Evolutionary conservation across 1,284 basidiomycete genomes (phyloP).

Genomic region (Boletellus deceptivus): DNA sequence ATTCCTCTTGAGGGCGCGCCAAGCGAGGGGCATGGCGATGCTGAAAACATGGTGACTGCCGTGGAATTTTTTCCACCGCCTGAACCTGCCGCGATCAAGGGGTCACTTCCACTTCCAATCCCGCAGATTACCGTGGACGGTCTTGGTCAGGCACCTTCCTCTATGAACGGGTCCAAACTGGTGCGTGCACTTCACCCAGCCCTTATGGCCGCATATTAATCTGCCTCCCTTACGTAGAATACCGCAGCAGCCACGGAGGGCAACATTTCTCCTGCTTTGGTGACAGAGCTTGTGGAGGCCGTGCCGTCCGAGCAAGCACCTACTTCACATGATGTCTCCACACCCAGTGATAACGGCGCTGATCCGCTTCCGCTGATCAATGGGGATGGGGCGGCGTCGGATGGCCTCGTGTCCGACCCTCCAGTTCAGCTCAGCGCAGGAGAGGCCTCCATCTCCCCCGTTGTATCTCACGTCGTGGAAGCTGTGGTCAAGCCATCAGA

Average conservation of each 20-base stretch:
- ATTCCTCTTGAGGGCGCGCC: constrained; percentile 10
- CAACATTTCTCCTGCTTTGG: constrained; percentile 7
- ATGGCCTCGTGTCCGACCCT: neutral
- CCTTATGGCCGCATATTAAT: neutral
- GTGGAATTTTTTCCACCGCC: constrained; percentile 19
- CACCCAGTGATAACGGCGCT: constrained; percentile 33
- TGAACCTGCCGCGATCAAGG: constrained; percentile 14
- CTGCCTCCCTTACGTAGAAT: constrained; percentile 9
- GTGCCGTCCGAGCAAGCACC: neutral
- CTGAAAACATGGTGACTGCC: constrained; percentile 28
- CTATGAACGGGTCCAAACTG: constrained; percentile 14
- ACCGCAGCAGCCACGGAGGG: constrained; percentile 27
- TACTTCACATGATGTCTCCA: constrained; percentile 22
- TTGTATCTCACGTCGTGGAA: neutral
- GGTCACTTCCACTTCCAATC: constrained; percentile 7
- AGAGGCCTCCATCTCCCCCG: neutral
- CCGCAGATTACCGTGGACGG: constrained; percentile 36
- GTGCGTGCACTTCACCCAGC: constrained; percentile 6
- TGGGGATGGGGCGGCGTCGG: constrained; percentile 8
- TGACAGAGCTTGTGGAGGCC: neutral
- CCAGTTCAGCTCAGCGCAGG: constrained; percentile 2
- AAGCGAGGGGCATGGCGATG: constrained; percentile 10
- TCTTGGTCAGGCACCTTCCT: constrained; percentile 37
- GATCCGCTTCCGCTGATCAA: constrained; percentile 3
- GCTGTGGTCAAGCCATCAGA: constrained; percentile 5